Percentiles rank a stretch among this genome's conserved stretches.
Conservation (phyloP, 2,329 filamentous ascomycete species). For the Diplodia seriata region DNA sequence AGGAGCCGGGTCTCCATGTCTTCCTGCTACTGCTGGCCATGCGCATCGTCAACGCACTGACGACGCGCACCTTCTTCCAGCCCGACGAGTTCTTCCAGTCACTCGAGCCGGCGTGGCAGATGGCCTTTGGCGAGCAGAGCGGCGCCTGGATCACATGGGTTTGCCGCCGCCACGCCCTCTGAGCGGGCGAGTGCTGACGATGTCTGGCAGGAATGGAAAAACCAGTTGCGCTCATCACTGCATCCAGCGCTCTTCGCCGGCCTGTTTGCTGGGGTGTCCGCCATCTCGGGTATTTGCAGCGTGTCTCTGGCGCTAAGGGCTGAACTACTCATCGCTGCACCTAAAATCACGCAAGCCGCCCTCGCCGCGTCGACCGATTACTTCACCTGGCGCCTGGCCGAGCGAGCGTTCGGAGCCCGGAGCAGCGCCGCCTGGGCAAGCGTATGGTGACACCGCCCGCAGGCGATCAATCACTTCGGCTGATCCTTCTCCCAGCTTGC, state of each 20-base stretch:
- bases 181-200: constrained; percentile 22
- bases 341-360: constrained; percentile 76
- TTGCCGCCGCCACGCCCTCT: constrained; percentile 38
- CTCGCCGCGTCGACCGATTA: constrained; percentile 82
- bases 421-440: constrained; percentile 71
- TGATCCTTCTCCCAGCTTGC: constrained; percentile 61
- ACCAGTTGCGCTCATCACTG: constrained; percentile 85
- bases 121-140: constrained; percentile 78
- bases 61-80: constrained; percentile 90
- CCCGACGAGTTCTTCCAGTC: constrained; percentile 98
- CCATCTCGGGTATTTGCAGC: constrained; percentile 61
- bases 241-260: constrained; percentile 87
- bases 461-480: constrained; percentile 29
- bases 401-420: constrained; percentile 71
- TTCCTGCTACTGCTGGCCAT: constrained; percentile 63
- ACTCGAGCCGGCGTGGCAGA: constrained; percentile 89
- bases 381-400: constrained; percentile 84
- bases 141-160: constrained; percentile 98
- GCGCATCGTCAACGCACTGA: constrained; percentile 80
- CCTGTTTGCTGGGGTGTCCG: constrained; percentile 70
- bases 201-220: constrained; percentile 80
- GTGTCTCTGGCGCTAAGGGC: constrained; percentile 65
- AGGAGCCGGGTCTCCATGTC: constrained; percentile 33
- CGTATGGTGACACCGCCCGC: constrained; percentile 57
- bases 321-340: constrained; percentile 72